Base-by-base conservation (phyloP, 148 eudicot genomes). In the Camellia granthamiana region DNA sequence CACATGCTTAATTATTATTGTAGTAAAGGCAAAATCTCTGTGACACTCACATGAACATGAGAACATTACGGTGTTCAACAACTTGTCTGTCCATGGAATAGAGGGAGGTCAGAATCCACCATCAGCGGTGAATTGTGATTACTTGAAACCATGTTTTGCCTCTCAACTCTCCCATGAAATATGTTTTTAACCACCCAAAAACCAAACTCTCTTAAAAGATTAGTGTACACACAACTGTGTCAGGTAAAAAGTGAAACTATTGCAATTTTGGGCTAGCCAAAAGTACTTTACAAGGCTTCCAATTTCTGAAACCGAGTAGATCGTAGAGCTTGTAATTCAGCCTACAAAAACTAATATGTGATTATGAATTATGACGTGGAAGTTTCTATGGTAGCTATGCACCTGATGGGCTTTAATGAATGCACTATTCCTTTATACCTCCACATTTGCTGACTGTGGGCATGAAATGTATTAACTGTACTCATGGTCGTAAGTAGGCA, bases 401-500 rank as follows among this genome's bases (percentile, higher is more conserved):
- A 3, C 47, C 21, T 47, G 44, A 63, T 77, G 58, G 54, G 67
- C 69, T 69, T 77, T 15, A 49, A 30, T 77, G 23, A 60, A 42
- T 52, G 9, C 61, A 66, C 41, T 51, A 66, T n/a, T 38, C 38
- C 52, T 18, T 43, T 62, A 30, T 18, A 78, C 62, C 42, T 78
- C 51, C 16, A 67, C 5, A 67, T 8, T 6, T 77, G 14, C 60
- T 77, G 52, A 64, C 30, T 77, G 23, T 63, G 23, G 54, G 5
- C 43, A 23, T 54, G 54, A 52, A 52, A 66, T 21, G 44, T 44
- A 19, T 38, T 54, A 66, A 14, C 11, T 67, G 43, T 13, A 44
- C 46, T 77, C 44, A 38, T 30, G 38, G 38, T 30, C 38, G 38
- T 56, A 69, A 64, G n/a, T 69, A 96, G 99, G 87, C 83, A 79